Base-by-base conservation (phyloP, 2,329 filamentous ascomycete species). In the Biscogniauxia sp. region DNA sequence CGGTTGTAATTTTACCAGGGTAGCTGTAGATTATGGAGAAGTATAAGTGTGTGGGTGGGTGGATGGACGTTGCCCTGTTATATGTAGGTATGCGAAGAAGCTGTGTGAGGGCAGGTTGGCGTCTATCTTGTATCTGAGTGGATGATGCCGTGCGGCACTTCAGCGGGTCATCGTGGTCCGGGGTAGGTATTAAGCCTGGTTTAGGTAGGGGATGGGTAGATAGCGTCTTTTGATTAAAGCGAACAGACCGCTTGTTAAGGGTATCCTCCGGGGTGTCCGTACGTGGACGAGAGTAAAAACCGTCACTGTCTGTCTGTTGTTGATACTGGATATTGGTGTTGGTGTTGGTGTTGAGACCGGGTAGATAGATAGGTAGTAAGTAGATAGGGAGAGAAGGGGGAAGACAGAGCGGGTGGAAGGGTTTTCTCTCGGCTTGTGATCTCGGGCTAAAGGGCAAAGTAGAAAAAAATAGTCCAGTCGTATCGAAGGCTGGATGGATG, bases 361-460 rank as follows among this genome's bases (percentile, higher is more conserved):
- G 17, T n/a, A n/a, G n/a, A n/a, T n/a, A n/a, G n/a, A n/a, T n/a
- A n/a, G n/a, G n/a, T n/a, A n/a, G n/a, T n/a, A n/a, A n/a, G n/a
- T n/a, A n/a, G 7, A n/a, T 32, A 32, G 28, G 28, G 4, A 13
- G 11, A 32, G 28, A 32, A 32, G 28, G 11, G 28, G 11, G 6
- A 9, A 32, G 7, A 9, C 5, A 32, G 28, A 32, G 13, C 13
- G 15, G 37, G 20, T 52, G 15, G 15, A 32, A 19, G 49, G 6
- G 37, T 41, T 49, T 56, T 55, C 41, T 49, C 53, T 55, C 41
- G 59, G 59, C 59, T 61, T 58, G 55, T 58, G 59, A 61, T 56
- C 28, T 50, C 57, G 53, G 53, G 25, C 20, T 19, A 54, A 28
- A 26, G 52, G 52, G n/a, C 52, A 11, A 45, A 45, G 15, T 5